These are phyloP conservation scores for Cephalotrichum gorgonifer DNA, from an alignment of 2,329 filamentous ascomycete genomes.

Conservation along the genomic window DNA sequence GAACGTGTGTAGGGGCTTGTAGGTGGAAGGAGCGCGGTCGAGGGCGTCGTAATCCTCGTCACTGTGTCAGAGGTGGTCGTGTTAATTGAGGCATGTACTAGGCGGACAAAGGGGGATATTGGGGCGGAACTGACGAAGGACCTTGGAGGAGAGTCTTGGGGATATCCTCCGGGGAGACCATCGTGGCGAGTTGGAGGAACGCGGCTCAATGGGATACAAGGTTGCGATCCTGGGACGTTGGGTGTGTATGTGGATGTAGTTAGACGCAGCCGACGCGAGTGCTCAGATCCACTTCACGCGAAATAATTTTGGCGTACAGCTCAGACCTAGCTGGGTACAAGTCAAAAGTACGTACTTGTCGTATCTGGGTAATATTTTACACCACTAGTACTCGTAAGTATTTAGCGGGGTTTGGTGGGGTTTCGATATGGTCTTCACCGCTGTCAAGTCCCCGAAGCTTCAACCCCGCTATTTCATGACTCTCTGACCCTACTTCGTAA, in stretches of 20 bases:
- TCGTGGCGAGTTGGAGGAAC: conserved; percentile 9
- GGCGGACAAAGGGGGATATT: background rate
- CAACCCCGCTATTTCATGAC: too few relatives aligned
- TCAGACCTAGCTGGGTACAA: too few relatives aligned
- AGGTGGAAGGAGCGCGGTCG: conserved; percentile 46
- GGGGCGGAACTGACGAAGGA: conserved; percentile 17
- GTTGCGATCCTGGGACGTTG: background rate
- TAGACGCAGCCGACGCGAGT: background rate
- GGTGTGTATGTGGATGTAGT: background rate
- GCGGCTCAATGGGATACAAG: background rate
- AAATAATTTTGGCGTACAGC: too few relatives aligned
- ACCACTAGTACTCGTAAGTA: too few relatives aligned
- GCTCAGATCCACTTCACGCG: too few relatives aligned
- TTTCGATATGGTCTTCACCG: too few relatives aligned
- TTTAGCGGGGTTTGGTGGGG: too few relatives aligned
- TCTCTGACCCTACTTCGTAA: too few relatives aligned
- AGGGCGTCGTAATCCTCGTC: conserved; percentile 27
- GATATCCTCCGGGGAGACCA: conserved; percentile 24
- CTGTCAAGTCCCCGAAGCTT: too few relatives aligned
- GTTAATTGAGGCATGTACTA: conserved; percentile 5
- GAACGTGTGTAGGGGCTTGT: conserved; percentile 69
- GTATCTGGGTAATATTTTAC: too few relatives aligned
- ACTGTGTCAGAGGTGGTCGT: conserved; percentile 15
- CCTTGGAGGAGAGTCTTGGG: conserved; percentile 20
- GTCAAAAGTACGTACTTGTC: too few relatives aligned